Evolutionary conservation across 2,329 filamentous ascomycete species (phyloP).

Genomic region (Blumeria hordei): DNA sequence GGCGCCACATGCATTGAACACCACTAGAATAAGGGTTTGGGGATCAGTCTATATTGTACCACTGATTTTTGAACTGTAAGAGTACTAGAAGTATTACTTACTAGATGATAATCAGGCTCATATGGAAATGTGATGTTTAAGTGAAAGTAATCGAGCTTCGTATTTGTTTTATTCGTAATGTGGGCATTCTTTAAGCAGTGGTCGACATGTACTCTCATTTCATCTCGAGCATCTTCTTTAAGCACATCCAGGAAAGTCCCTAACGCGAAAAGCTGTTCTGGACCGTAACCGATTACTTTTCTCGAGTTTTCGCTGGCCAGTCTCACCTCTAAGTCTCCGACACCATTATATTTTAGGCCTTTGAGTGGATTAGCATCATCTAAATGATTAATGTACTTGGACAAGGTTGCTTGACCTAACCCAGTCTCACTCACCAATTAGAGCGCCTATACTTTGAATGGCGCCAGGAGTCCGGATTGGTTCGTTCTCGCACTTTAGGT

Average conservation of each 20-base stretch:
- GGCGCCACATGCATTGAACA: conserved; percentile 8
- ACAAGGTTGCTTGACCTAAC: background rate
- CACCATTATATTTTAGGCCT: conserved; percentile 5
- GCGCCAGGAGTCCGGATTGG: conserved; percentile 11
- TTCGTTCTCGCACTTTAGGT: conserved; percentile 9
- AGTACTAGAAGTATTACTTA: background rate
- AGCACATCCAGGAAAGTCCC: conserved; percentile 8
- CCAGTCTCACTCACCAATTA: conserved; percentile 1
- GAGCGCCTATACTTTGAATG: conserved; percentile 8
- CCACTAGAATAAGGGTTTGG: conserved; percentile 2
- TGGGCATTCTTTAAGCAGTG: conserved; percentile 4
- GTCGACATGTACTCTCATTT: conserved; percentile 6
- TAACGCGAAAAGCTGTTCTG: conserved; percentile 8
- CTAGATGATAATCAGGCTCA: conserved; percentile 1
- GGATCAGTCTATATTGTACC: too few species aligned
- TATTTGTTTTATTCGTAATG: conserved; percentile 3
- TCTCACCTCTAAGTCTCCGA: conserved; percentile 7
- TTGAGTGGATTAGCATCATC: background rate
- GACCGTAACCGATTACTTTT: conserved; percentile 7
- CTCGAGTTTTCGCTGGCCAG: conserved; percentile 10
- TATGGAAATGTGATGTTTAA: conserved; percentile 3
- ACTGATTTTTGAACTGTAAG: too few species aligned
- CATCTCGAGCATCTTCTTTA: conserved; percentile 4
- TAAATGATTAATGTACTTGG: background rate
- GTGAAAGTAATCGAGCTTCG: conserved; percentile 7